Evolutionary conservation across 2,329 filamentous ascomycete genomes (phyloP).

Genomic region (Fusarium veterinarium): DNA sequence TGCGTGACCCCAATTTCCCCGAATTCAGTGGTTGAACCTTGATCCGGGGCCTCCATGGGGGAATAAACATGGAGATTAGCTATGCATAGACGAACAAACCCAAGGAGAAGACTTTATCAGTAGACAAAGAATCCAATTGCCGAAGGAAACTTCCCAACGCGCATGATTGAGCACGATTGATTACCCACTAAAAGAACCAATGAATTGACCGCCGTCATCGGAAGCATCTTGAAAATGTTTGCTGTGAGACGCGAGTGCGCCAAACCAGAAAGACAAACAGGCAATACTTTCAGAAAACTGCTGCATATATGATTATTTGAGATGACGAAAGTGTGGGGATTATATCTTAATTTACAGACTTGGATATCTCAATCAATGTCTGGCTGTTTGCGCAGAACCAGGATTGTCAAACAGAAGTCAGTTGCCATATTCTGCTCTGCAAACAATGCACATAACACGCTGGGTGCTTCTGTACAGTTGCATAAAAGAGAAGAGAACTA

Average conservation of each 20-base stretch:
- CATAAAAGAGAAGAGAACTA: fast-evolving
- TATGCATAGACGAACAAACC: not conserved
- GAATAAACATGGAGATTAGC: slow-evolving; percentile 5
- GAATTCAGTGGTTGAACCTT: slow-evolving; percentile 11
- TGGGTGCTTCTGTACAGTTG: fast-evolving
- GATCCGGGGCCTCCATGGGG: slow-evolving; percentile 14
- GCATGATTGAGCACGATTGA: not conserved
- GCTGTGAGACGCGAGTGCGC: not conserved
- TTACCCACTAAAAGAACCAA: not conserved
- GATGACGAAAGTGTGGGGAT: too few species aligned
- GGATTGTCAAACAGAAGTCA: too few species aligned
- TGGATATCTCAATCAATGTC: too few species aligned
- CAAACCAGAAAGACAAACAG: not conserved
- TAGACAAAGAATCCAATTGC: not conserved
- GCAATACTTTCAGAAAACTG: not conserved
- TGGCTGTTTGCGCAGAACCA: too few species aligned
- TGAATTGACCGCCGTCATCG: not conserved
- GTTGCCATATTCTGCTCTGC: too few species aligned
- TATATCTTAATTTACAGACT: too few species aligned
- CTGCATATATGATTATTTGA: fast-evolving
- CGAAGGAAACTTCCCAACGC: not conserved
- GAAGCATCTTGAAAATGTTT: not conserved
- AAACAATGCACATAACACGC: too few species aligned
- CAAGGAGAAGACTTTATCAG: not conserved
- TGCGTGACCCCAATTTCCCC: not conserved